Evolutionary conservation across 805 yeast species (phyloP).

Genomic region (Metschnikowia dekortorum): DNA sequence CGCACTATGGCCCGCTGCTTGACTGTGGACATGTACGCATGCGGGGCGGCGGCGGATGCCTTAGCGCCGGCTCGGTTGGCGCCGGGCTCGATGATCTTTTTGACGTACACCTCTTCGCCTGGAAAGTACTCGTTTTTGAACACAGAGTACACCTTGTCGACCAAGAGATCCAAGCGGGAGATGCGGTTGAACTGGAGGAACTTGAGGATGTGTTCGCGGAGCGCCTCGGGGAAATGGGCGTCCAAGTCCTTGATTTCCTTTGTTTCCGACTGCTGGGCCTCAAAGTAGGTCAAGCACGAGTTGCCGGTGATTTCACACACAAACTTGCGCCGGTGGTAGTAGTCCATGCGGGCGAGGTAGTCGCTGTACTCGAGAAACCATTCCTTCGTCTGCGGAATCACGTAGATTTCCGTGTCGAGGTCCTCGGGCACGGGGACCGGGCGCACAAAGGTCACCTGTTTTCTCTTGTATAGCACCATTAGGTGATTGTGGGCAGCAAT

Average conservation of each 20-base stretch:
- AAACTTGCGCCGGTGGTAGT: constrained; percentile 70
- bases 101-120: constrained; percentile 76
- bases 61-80: constrained; percentile 1
- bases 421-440: constrained; percentile 57
- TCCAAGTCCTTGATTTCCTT: constrained; percentile 60
- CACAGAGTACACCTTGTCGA: constrained; percentile 75
- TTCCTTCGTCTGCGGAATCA: constrained; percentile 80
- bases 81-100: constrained; percentile 15
- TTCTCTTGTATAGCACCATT: constrained; percentile 76
- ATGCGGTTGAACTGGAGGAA: constrained; percentile 76
- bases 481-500: not conserved
- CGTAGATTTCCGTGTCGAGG: constrained; percentile 65
- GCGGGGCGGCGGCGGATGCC: constrained; percentile 3
- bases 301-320: constrained; percentile 96
- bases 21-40: constrained; percentile 16
- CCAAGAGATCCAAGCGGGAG: constrained; percentile 79
- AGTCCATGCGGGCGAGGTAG: constrained; percentile 67
- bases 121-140: constrained; percentile 86
- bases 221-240: constrained; percentile 80
- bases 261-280: constrained; percentile 75
- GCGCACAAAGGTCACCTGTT: constrained; percentile 56
- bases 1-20: constrained; percentile 60
- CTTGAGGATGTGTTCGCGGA: constrained; percentile 87
- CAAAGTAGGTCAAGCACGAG: constrained; percentile 84
- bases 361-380: constrained; percentile 79